phyloP scores from a whole-genome alignment of 2,329 filamentous ascomycete species.

The Didymella keratinophila region DNA sequence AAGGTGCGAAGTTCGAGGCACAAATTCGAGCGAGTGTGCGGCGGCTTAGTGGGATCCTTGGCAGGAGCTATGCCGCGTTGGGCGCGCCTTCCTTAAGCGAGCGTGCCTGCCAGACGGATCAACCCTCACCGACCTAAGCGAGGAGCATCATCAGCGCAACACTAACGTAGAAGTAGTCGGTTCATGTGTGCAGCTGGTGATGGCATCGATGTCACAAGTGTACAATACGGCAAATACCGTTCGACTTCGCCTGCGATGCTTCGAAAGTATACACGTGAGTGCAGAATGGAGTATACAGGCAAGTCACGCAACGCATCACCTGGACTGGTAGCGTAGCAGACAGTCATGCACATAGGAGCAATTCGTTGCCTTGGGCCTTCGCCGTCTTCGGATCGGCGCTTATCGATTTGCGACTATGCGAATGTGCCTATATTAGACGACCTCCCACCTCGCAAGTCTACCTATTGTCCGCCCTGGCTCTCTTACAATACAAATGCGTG shows the following conservation, averaged over 20 bases:
- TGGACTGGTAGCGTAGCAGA: not conserved
- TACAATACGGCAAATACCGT: not conserved
- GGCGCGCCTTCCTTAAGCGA: conserved; percentile 14
- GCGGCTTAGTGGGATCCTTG: conserved; percentile 21
- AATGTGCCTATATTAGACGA: conserved; percentile 34
- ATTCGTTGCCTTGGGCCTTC: not conserved
- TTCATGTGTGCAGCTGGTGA: not conserved
- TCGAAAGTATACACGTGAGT: not conserved
- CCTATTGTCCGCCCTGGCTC: conserved; percentile 81
- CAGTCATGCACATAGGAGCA: not conserved
- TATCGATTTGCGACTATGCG: not conserved
- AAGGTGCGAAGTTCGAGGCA: conserved; percentile 24
- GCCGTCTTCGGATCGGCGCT: not conserved
- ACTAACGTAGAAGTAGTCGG: not conserved
- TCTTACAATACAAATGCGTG: conserved; percentile 77
- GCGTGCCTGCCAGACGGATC: conserved; percentile 16
- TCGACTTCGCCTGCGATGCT: not conserved
- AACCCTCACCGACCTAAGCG: conserved; percentile 22
- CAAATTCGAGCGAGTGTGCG: conserved; percentile 22
- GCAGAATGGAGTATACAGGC: not conserved
- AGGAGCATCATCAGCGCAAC: conserved; percentile 11
- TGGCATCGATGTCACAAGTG: not conserved
- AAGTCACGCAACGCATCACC: not conserved
- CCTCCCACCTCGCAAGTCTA: conserved; percentile 80
- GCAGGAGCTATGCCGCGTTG: conserved; percentile 11